Evolutionary conservation across 352 stramenopile genomes (phyloP).

Genomic region (Phytophthora palmivora): DNA sequence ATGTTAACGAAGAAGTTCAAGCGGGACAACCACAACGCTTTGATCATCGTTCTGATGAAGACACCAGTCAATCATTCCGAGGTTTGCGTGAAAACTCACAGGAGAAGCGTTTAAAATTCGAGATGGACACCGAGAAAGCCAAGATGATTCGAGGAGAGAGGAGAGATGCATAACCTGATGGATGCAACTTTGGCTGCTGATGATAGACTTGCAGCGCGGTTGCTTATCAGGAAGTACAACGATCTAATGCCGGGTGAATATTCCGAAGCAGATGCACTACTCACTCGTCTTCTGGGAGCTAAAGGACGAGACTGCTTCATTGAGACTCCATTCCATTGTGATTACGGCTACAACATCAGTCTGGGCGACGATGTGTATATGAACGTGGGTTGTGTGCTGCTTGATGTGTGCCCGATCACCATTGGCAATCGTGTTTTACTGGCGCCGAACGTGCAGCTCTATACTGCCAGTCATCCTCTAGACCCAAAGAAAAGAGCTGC

Average conservation of each 20-base stretch:
- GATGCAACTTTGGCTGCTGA: conserved; percentile 41
- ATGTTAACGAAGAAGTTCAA: conserved; percentile 3
- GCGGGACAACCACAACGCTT: background rate
- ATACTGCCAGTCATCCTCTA: conserved; percentile 77
- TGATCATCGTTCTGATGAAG: background rate
- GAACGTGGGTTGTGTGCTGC: conserved; percentile 86
- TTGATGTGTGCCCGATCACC: conserved; percentile 76
- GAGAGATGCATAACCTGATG: conserved; percentile 51
- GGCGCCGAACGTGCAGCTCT: conserved; percentile 74
- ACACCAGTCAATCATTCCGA: too few relatives aligned
- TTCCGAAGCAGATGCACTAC: conserved; percentile 25
- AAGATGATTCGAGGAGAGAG: conserved; percentile 64
- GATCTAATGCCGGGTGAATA: conserved; percentile 28
- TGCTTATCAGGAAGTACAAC: conserved; percentile 49
- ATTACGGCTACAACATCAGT: conserved; percentile 88
- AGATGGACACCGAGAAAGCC: conserved; percentile 49
- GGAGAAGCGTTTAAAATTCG: background rate
- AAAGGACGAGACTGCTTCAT: conserved; percentile 53
- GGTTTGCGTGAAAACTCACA: too few relatives aligned
- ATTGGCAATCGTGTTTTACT: conserved; percentile 79
- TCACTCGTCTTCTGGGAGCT: conserved; percentile 46
- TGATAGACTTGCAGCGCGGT: conserved; percentile 38
- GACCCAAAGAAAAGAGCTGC: conserved; percentile 43
- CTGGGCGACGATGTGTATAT: conserved; percentile 75
- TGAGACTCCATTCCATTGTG: conserved; percentile 83